phyloP scores from a whole-genome alignment of 495 filamentous ascomycete genomes.

The Darksidea phi region DNA sequence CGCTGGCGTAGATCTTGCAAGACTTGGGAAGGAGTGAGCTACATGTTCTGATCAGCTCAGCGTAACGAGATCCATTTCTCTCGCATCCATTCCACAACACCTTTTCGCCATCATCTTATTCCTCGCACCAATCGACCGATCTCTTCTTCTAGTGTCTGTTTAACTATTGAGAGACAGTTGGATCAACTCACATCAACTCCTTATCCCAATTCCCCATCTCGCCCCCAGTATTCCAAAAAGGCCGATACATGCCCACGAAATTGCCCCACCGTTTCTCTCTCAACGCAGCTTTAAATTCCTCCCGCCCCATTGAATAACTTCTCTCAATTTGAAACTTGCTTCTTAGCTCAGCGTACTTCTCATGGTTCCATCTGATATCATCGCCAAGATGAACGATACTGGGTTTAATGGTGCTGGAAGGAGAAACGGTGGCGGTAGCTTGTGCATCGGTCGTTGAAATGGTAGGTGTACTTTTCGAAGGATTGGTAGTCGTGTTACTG shows the following conservation, averaged over 20 bases:
- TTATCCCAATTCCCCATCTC: conserved; percentile 78
- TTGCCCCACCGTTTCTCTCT: conserved; percentile 65
- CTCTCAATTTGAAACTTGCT: conserved; percentile 36
- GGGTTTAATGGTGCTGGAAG: conserved; percentile 34
- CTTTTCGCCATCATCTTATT: too few relatives aligned
- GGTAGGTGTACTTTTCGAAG: too few relatives aligned
- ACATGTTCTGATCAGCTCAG: conserved; percentile 2
- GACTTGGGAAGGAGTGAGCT: conserved; percentile 58
- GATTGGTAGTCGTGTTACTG: too few relatives aligned
- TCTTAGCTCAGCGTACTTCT: conserved; percentile 35
- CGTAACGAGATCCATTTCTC: too few relatives aligned
- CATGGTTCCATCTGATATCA: conserved; percentile 43
- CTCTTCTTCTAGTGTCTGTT: neutral
- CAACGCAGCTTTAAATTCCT: conserved; percentile 62
- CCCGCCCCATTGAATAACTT: conserved; percentile 52
- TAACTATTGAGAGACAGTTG: too few relatives aligned
- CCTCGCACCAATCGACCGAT: neutral
- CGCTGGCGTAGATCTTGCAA: conserved; percentile 68
- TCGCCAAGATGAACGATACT: conserved; percentile 41
- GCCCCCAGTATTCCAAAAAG: conserved; percentile 75
- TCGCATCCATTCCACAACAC: too few relatives aligned
- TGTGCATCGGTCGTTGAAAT: too few relatives aligned
- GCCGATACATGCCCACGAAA: conserved; percentile 71
- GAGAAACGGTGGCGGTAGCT: neutral
- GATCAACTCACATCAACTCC: conserved; percentile 58